Percentiles rank a stretch among this genome's conserved stretches.
Conservation (phyloP, 108 stramenopile genomes). For the Nannochloropsis gaditana region DNA sequence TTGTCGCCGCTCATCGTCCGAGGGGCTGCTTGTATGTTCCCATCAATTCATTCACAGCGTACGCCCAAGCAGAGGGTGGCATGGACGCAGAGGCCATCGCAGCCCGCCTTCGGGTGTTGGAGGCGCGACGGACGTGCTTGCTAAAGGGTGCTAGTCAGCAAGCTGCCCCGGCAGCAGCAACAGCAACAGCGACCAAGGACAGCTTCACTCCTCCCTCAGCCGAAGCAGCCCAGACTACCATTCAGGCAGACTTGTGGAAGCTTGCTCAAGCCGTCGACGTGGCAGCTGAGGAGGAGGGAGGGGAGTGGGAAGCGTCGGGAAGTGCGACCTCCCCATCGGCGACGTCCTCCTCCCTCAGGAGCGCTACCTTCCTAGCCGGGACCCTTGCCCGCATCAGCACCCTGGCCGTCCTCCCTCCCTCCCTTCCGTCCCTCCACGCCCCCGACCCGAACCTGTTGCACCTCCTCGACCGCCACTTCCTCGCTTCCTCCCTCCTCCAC, state of each 20-base stretch:
- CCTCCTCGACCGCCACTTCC: no score
- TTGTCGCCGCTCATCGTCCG: background rate
- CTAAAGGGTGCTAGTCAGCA: background rate
- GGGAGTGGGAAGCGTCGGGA: background rate
- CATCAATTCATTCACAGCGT: no score
- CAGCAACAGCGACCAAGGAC: background rate
- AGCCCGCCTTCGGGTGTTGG: background rate
- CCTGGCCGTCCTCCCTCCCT: constrained; percentile 13
- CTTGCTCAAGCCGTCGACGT: background rate
- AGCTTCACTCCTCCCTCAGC: background rate
- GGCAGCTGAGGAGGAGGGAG: background rate
- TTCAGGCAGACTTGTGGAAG: background rate
- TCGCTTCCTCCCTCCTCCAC: background rate
- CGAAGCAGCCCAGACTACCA: background rate
- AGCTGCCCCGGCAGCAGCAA: constrained; percentile 2
- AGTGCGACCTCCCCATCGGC: no score
- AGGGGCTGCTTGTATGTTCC: no score
- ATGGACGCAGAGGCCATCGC: background rate
- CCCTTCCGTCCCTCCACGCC: no score
- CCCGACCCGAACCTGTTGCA: no score
- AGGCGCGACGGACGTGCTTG: background rate
- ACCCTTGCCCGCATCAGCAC: constrained; percentile 11
- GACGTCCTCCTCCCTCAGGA: no score
- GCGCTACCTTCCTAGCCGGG: background rate
- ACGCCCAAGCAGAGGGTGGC: no score